Evolutionary conservation across 257 asterid species (phyloP).

Genomic region (Avicennia marina): DNA sequence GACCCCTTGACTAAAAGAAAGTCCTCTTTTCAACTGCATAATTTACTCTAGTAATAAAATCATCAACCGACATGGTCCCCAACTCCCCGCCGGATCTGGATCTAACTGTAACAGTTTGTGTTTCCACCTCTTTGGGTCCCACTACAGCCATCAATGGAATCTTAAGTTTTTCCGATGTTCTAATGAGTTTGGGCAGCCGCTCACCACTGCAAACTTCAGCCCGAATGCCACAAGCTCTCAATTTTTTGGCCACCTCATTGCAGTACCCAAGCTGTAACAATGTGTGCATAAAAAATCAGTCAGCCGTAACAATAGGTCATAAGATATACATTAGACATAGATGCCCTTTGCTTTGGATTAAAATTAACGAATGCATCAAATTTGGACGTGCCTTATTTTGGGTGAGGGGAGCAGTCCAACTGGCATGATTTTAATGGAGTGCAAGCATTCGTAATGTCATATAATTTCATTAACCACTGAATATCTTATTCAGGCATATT

Average conservation of each 20-base stretch:
- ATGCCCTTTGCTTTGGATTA: too few species aligned
- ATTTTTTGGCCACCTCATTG: constrained; percentile 46
- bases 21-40: constrained; percentile 57
- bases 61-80: constrained; percentile 74
- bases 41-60: constrained; percentile 46
- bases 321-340: too few species aligned
- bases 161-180: constrained; percentile 81
- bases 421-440: too few species aligned
- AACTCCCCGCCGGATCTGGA: constrained; percentile 83
- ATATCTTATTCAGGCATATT: background rate
- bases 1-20: constrained; percentile 26
- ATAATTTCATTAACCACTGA: background rate
- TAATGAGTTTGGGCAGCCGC: constrained; percentile 80
- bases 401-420: too few species aligned
- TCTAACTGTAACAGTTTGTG: constrained; percentile 60
- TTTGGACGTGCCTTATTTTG: too few species aligned
- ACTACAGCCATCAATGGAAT: constrained; percentile 93
- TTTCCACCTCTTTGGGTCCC: constrained; percentile 81
- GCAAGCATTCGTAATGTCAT: too few species aligned
- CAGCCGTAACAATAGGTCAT: background rate
- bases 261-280: constrained; percentile 72
- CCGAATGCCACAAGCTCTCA: constrained; percentile 66
- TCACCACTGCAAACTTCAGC: constrained; percentile 76
- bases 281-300: constrained; percentile 14
- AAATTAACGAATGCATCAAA: too few species aligned